Conservation (phyloP, 345 rosid genomes). For the Punica granatum region DNA sequence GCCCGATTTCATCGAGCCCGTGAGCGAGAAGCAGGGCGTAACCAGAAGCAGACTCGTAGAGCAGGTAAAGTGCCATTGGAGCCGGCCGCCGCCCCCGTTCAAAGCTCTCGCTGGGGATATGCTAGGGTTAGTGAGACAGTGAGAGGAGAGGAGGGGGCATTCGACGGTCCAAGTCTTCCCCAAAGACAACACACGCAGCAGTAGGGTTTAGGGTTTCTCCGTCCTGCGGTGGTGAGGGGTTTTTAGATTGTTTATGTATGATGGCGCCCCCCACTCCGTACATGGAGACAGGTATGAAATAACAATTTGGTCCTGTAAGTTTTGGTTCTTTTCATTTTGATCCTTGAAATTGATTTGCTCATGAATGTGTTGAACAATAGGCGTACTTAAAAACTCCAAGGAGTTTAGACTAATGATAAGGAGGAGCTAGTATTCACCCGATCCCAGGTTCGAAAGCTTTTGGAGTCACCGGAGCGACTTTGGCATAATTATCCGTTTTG, state of each 20-base stretch:
- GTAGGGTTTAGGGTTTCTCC: slow-evolving; percentile 1
- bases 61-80: slow-evolving; percentile 48
- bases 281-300: background rate
- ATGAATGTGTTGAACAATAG: no score
- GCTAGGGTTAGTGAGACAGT: background rate
- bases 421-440: no score
- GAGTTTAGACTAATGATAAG: no score
- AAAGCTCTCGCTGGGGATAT: background rate
- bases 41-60: slow-evolving; percentile 72
- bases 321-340: background rate
- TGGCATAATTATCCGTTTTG: no score
- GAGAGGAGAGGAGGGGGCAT: background rate
- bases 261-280: background rate
- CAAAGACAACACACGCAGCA: no score
- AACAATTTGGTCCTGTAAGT: background rate
- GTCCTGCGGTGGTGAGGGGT: no score
- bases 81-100: slow-evolving; percentile 1
- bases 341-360: background rate
- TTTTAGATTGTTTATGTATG: background rate
- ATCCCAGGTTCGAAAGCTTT: no score
- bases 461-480: no score
- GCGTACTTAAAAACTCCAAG: no score
- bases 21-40: slow-evolving; percentile 44
- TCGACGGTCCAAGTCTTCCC: no score
- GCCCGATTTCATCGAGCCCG: slow-evolving; percentile 78